Base-by-base conservation (phyloP, 306 rosid genomes). In the Pyrus communis region DNA sequence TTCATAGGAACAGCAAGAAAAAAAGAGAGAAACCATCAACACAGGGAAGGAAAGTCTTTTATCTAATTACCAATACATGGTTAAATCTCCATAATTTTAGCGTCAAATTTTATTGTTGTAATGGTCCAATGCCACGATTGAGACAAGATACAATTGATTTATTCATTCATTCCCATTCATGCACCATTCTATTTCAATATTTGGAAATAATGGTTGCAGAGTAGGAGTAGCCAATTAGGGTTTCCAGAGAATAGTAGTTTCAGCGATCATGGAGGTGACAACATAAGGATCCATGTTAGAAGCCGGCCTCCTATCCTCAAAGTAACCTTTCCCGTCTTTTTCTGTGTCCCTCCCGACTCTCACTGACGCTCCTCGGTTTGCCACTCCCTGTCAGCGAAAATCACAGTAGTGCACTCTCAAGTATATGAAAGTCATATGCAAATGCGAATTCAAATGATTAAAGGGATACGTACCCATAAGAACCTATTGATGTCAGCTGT, bases 201-300 rank as follows among this genome's bases (percentile, higher is more conserved):
- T 42, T 42, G 42, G 42, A 38, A 38, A 38, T 38, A 38, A 38
- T 42, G 45, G 45, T 42, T 2, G 45, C 45, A 42, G 45, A 42
- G 45, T 42, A 8, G 45, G 45, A 42, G 45, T 42, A 42, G 45
- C 11, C 58, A 14, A 17, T 81, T 80, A 90, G 70, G 89, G 88
- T 22, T 87, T 84, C 89, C 87, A 85, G 55, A 90, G 86, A 59
- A 90, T 67, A 75, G 96, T 90, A 13, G 96, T 88, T 25, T 90
- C 93, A 11, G 91, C 92, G 15, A 90, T 83, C 89, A 88, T 75
- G 71, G 96, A 90, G 59, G 96, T 88, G 27, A 90, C 96, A 4
- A 90, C 85, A 70, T 90, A 90, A 1, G 96, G 96, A 75, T 90
- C 93, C 96, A 90, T 90, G 66, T 88, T 90, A 42, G 93, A 90